Evolutionary conservation across 2,329 filamentous ascomycete genomes (phyloP).

Genomic region (Cryphonectria radicalis): DNA sequence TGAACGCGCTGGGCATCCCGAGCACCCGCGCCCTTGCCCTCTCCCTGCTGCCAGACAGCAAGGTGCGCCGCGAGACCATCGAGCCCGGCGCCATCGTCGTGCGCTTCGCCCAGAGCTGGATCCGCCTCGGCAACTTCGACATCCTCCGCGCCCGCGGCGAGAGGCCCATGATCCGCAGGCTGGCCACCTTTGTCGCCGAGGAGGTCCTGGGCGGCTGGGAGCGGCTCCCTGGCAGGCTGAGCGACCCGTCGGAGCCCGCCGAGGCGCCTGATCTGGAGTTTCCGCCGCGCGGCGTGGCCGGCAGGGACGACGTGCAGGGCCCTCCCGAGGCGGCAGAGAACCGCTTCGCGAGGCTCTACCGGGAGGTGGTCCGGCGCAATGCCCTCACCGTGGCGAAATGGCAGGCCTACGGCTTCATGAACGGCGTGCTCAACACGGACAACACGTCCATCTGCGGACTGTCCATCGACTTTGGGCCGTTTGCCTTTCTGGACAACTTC

Average conservation of each 20-base stretch:
- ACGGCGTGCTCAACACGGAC: constrained; percentile 96
- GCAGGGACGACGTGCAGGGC: constrained; percentile 67
- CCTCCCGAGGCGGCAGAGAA: constrained; percentile 74
- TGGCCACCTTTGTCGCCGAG: constrained; percentile 84
- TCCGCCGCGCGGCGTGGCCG: constrained; percentile 54
- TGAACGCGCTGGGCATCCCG: constrained; percentile 84
- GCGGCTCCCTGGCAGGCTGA: constrained; percentile 68
- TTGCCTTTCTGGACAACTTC: constrained; percentile 97
- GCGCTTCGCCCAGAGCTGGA: constrained; percentile 88
- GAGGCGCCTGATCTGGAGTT: constrained; percentile 44
- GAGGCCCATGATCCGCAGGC: constrained; percentile 69
- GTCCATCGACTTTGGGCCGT: constrained; percentile 93
- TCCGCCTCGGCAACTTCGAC: constrained; percentile 95
- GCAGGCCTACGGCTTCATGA: constrained; percentile 99
- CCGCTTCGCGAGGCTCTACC: constrained; percentile 82
- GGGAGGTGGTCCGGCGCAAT: constrained; percentile 84
- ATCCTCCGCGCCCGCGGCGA: constrained; percentile 84
- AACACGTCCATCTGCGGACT: constrained; percentile 92
- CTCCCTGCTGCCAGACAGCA: constrained; percentile 72
- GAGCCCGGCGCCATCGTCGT: constrained; percentile 94
- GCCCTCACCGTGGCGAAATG: constrained; percentile 87
- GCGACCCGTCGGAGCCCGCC: constrained; percentile 54
- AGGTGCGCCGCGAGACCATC: constrained; percentile 69
- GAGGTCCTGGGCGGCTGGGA: constrained; percentile 90
- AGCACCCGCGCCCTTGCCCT: constrained; percentile 85